A percentile compares a stretch with the other conserved stretches of the same genome.
These are phyloP conservation scores for Lactifluus echinatus DNA, from an alignment of 768 basidiomycete genomes.

Conservation along the genomic window DNA sequence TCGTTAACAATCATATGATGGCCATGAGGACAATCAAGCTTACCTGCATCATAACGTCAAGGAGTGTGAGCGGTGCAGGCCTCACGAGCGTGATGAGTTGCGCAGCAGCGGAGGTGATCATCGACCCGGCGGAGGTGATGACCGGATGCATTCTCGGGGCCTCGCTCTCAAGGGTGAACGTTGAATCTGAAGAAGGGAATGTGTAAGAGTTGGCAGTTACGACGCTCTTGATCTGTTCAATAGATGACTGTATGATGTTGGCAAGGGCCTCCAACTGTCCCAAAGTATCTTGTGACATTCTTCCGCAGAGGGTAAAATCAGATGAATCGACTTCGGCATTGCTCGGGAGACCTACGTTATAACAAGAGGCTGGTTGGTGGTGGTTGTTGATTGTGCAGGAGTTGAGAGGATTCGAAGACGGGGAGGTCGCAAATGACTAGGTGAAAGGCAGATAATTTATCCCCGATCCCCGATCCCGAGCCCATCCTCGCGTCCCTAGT, in stretches of 20 bases:
- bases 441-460: no score
- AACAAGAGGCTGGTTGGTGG: no score
- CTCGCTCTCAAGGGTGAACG: not conserved
- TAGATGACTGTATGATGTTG: conserved; percentile 1
- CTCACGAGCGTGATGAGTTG: conserved; percentile 6
- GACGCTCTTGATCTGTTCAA: not conserved
- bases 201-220: not conserved
- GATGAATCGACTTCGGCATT: no score
- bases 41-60: conserved; percentile 1
- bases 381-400: no score
- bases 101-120: conserved; percentile 2
- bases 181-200: not conserved
- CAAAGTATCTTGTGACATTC: not conserved
- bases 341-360: no score
- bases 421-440: no score
- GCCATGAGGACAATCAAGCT: not conserved
- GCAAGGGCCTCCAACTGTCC: conserved; percentile 4
- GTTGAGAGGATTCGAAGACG: no score
- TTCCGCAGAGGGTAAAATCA: not conserved
- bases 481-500: no score
- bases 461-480: no score
- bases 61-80: not conserved
- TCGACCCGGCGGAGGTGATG: not conserved
- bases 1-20: not conserved
- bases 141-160: not conserved